These are phyloP conservation scores for Diaporthe citrichinensis DNA, from an alignment of 2,329 filamentous ascomycete genomes.

Conservation along the genomic window DNA sequence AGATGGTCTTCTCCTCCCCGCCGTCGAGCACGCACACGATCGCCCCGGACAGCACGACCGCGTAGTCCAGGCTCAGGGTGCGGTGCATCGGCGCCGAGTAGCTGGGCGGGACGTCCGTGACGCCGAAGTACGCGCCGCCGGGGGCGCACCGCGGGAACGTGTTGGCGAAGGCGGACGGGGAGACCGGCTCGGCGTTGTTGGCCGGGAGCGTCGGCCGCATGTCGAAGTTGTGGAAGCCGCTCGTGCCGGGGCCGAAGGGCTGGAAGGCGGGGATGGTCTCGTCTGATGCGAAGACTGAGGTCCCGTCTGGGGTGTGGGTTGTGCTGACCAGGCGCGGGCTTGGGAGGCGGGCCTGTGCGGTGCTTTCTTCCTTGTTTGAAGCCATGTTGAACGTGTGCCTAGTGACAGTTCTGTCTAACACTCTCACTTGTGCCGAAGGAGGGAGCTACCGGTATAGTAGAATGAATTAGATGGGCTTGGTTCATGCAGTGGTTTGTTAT, in stretches of 20 bases:
- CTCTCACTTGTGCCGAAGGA: background rate
- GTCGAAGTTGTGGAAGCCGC: conserved; percentile 52
- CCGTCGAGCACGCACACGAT: conserved; percentile 57
- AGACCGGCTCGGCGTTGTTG: conserved; percentile 46
- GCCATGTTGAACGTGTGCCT: background rate
- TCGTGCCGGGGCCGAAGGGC: conserved; percentile 51
- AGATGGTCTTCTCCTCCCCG: conserved; percentile 56
- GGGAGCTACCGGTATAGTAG: background rate
- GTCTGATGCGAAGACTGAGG: conserved; percentile 52
- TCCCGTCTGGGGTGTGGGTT: conserved; percentile 48
- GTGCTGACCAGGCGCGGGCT: conserved; percentile 50
- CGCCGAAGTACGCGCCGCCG: conserved; percentile 52
- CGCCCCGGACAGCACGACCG: conserved; percentile 55
- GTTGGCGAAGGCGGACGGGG: conserved; percentile 33
- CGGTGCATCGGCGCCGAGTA: conserved; percentile 57
- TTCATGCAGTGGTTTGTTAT: background rate
- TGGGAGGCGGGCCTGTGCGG: background rate
- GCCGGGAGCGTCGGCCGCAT: conserved; percentile 49
- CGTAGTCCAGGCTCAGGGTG: conserved; percentile 58
- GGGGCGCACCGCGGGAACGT: conserved; percentile 53
- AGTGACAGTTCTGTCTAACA: too few species aligned
- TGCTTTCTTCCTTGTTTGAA: background rate
- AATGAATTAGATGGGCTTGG: background rate
- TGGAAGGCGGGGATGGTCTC: conserved; percentile 45
- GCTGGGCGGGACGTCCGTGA: conserved; percentile 51